Evolutionary conservation across 2,329 filamentous ascomycete genomes (phyloP).

Genomic region (Pochonia chlamydosporia): DNA sequence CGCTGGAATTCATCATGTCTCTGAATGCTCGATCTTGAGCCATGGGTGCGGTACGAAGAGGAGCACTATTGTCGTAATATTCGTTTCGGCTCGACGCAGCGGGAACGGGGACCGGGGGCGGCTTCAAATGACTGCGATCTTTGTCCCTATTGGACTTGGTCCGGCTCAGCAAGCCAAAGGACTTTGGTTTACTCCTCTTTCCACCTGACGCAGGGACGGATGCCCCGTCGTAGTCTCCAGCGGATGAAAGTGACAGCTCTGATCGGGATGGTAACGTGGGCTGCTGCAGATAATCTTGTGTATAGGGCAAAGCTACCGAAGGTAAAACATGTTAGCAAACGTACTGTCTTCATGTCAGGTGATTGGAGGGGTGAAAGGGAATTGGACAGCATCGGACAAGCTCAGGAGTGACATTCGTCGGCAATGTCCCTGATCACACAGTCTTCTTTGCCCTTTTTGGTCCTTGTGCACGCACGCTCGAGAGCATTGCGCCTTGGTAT

Average conservation of each 20-base stretch:
- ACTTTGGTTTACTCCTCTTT: slow-evolving; percentile 48
- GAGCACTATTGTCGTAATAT: slow-evolving; percentile 21
- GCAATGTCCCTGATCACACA: no score
- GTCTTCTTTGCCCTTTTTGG: no score
- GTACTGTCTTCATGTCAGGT: not conserved
- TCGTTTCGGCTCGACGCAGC: slow-evolving; percentile 20
- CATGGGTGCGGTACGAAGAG: slow-evolving; percentile 57
- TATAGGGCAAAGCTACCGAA: slow-evolving; percentile 19
- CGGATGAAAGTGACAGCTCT: slow-evolving; percentile 45
- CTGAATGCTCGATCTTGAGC: slow-evolving; percentile 61
- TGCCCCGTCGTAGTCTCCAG: slow-evolving; percentile 38
- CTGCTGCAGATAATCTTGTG: slow-evolving; percentile 30
- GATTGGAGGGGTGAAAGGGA: not conserved
- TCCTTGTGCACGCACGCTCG: no score
- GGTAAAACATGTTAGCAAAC: not conserved
- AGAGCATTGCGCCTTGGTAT: not conserved
- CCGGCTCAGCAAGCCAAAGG: slow-evolving; percentile 47
- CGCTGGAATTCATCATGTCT: slow-evolving; percentile 59
- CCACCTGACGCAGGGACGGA: slow-evolving; percentile 23
- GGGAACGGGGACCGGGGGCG: slow-evolving; percentile 20
- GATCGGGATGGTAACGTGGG: slow-evolving; percentile 42
- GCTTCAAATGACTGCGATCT: slow-evolving; percentile 35
- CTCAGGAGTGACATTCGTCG: not conserved
- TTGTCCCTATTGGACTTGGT: slow-evolving; percentile 47
- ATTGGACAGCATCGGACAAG: not conserved